Evolutionary conservation across 306 rosid species (phyloP).

Genomic region (Cucurbita argyrosperma): DNA sequence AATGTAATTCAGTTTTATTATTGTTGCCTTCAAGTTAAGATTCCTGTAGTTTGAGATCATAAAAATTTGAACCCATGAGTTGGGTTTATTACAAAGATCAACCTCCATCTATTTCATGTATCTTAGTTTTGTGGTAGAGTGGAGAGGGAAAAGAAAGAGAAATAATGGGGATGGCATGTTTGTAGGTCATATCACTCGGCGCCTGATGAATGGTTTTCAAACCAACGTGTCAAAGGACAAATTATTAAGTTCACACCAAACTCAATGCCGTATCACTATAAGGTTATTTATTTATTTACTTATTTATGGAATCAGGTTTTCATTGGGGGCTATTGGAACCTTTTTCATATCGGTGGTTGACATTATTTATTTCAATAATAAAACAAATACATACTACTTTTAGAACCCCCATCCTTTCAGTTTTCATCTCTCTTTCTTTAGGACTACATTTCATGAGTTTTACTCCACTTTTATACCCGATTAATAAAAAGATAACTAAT

Average conservation of each 20-base stretch:
- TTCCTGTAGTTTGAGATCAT: too few species aligned
- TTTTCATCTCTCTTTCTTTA: too few species aligned
- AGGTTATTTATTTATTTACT: background rate
- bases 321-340: background rate
- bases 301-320: background rate
- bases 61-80: too few species aligned
- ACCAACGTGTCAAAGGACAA: background rate
- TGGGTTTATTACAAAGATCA: too few species aligned
- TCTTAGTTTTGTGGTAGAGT: background rate
- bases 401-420: background rate
- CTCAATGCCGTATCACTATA: background rate
- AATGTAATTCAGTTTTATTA: too few species aligned
- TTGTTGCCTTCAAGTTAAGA: background rate
- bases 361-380: background rate
- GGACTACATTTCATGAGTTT: too few species aligned
- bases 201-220: background rate
- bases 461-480: too few species aligned
- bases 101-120: background rate
- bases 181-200: background rate
- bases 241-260: conserved; percentile 1
- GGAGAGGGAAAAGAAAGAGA: background rate
- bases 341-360: background rate
- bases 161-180: background rate
- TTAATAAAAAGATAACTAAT: too few species aligned
- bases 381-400: background rate